phyloP scores from a whole-genome alignment of 2,329 filamentous ascomycete species.

The Penicillium sp. region DNA sequence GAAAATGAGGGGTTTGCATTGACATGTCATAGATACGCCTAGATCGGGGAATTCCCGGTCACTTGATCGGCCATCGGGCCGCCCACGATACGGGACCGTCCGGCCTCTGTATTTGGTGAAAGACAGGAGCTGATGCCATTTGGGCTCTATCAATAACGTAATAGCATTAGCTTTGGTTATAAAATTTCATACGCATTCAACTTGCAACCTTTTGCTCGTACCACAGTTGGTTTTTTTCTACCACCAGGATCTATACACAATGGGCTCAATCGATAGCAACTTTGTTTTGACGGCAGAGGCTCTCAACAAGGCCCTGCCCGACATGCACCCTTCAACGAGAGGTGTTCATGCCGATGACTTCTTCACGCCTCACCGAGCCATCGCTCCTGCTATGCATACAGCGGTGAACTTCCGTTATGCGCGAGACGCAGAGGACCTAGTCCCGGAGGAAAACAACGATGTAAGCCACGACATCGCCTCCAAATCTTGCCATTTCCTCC shows the following conservation, averaged over 20 bases:
- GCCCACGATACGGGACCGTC: slow-evolving; percentile 49
- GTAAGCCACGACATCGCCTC: not conserved
- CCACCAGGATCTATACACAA: not conserved
- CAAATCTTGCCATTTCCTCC: not conserved
- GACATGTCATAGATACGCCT: not conserved
- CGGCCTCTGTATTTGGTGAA: no score
- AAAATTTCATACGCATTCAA: no score
- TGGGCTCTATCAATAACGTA: no score
- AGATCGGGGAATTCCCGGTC: not conserved
- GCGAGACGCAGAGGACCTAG: slow-evolving; percentile 9
- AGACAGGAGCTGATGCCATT: no score
- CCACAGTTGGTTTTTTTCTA: not conserved
- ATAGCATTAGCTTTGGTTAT: no score
- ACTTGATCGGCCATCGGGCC: not conserved
- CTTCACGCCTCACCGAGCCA: slow-evolving; percentile 13
- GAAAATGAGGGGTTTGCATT: not conserved
- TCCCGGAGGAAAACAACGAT: slow-evolving; percentile 14
- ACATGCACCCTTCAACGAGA: slow-evolving; percentile 11
- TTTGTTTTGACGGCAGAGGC: slow-evolving; percentile 7
- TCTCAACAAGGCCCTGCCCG: slow-evolving; percentile 9
- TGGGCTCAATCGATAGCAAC: not conserved
- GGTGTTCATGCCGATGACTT: slow-evolving; percentile 19
- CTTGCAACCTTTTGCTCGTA: not conserved
- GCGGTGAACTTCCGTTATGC: slow-evolving; percentile 17
- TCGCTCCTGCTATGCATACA: slow-evolving; percentile 16